phyloP scores from a whole-genome alignment of 140 eudicot species.

The Cichorium intybus region DNA sequence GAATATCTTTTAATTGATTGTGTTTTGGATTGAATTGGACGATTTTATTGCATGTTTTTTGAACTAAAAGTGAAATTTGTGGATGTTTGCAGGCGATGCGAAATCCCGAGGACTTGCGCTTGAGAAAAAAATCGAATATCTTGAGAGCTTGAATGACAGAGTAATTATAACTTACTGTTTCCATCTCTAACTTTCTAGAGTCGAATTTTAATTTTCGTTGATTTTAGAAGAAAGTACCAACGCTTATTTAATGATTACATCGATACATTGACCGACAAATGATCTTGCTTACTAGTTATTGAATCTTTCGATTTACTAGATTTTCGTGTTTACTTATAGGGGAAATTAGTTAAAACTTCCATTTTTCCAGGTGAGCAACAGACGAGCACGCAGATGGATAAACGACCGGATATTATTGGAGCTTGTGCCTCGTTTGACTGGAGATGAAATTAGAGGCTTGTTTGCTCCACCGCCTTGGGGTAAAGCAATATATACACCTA shows the following conservation, averaged over 20 bases:
- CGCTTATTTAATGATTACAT: constrained; percentile 2
- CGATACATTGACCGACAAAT: background rate
- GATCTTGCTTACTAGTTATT: constrained; percentile 12
- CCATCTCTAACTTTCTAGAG: background rate
- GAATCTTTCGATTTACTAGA: background rate
- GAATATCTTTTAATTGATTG: background rate
- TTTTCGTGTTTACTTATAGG: background rate
- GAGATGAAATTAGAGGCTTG: constrained; percentile 88
- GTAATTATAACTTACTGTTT: constrained; percentile 33
- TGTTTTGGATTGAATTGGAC: background rate
- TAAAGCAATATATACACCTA: constrained; percentile 15
- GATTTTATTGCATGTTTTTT: background rate
- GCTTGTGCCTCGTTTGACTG: constrained; percentile 88
- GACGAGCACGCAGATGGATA: constrained; percentile 85
- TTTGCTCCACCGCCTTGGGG: constrained; percentile 99
- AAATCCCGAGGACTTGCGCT: constrained; percentile 55
- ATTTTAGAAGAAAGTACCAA: background rate
- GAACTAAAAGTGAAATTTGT: background rate
- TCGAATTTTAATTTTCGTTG: background rate
- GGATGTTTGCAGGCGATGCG: constrained; percentile 52
- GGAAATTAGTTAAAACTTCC: constrained; percentile 4
- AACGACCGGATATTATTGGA: constrained; percentile 87
- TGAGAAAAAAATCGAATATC: constrained; percentile 81
- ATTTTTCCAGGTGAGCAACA: constrained; percentile 69
- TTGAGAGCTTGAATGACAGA: constrained; percentile 76